Evolutionary conservation across 2,329 filamentous ascomycete species (phyloP).

Genomic region (Talaromyces albobiverticillius): DNA sequence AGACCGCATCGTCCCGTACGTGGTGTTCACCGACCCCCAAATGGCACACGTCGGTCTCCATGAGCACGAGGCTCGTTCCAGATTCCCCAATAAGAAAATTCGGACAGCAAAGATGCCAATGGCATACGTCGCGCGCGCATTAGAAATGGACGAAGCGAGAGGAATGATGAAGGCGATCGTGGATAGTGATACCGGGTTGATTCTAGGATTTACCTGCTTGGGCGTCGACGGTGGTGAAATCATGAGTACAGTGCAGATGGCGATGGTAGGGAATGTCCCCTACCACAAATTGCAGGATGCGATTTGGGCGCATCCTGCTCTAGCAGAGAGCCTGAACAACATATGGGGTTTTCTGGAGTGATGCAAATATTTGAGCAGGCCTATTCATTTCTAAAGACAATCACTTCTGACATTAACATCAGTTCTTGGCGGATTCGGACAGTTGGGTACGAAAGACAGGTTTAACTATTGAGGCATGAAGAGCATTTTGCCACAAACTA

Average conservation of each 20-base stretch:
- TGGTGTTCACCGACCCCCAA: constrained; percentile 55
- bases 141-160: constrained; percentile 52
- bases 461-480: no score
- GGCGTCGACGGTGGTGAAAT: constrained; percentile 53
- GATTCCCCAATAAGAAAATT: constrained; percentile 30
- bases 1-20: constrained; percentile 45
- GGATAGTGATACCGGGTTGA: constrained; percentile 47
- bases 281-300: constrained; percentile 48
- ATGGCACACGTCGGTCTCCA: constrained; percentile 52
- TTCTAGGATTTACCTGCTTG: constrained; percentile 53
- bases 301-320: constrained; percentile 51
- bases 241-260: constrained; percentile 54
- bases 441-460: no score
- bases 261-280: constrained; percentile 49
- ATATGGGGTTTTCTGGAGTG: constrained; percentile 39
- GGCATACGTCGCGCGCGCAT: constrained; percentile 49
- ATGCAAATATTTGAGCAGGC: neutral
- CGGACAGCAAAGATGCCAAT: constrained; percentile 52
- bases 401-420: no score
- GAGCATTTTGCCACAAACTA: no score
- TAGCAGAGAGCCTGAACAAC: constrained; percentile 53
- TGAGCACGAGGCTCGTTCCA: constrained; percentile 35
- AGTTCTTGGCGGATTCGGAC: no score
- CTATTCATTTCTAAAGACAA: no score
- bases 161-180: constrained; percentile 55